Evolutionary conservation across 352 stramenopile species (phyloP).

Genomic region (Globisporangium solare): DNA sequence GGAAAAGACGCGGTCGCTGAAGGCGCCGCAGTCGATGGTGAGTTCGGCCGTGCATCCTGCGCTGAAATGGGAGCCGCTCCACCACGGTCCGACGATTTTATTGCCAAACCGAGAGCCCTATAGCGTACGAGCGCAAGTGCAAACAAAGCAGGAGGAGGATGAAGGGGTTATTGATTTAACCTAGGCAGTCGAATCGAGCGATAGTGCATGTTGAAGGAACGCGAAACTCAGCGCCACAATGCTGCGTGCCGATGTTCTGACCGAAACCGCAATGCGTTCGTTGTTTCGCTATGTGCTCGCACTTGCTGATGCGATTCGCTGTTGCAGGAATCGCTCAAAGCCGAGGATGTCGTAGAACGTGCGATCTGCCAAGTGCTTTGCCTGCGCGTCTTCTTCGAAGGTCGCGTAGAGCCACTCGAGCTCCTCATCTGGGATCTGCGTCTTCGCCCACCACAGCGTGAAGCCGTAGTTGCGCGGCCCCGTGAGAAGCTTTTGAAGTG

Average conservation of each 20-base stretch:
- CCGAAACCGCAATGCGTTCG: too few species aligned
- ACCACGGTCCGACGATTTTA: too few species aligned
- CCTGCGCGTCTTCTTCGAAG: conserved; percentile 28
- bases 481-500: conserved; percentile 35
- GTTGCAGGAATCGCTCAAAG: conserved; percentile 47
- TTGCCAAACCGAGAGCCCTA: background rate
- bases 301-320: conserved; percentile 11
- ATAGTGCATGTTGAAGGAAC: too few species aligned
- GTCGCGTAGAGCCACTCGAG: conserved; percentile 59
- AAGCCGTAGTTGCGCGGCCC: conserved; percentile 39
- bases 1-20: conserved; percentile 44
- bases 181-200: too few species aligned
- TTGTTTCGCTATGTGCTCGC: background rate
- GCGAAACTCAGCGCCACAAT: too few species aligned
- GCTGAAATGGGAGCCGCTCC: conserved; percentile 5
- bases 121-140: background rate
- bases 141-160: conserved; percentile 6
- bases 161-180: too few species aligned
- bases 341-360: conserved; percentile 76
- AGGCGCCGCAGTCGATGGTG: conserved; percentile 13
- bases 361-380: conserved; percentile 21
- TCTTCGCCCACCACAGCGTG: conserved; percentile 68
- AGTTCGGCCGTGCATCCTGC: conserved; percentile 4
- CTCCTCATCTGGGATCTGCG: conserved; percentile 39
- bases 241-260: too few species aligned